Conservation (phyloP, 2,329 filamentous ascomycete genomes). For the Aspergillus viridinutans region DNA sequence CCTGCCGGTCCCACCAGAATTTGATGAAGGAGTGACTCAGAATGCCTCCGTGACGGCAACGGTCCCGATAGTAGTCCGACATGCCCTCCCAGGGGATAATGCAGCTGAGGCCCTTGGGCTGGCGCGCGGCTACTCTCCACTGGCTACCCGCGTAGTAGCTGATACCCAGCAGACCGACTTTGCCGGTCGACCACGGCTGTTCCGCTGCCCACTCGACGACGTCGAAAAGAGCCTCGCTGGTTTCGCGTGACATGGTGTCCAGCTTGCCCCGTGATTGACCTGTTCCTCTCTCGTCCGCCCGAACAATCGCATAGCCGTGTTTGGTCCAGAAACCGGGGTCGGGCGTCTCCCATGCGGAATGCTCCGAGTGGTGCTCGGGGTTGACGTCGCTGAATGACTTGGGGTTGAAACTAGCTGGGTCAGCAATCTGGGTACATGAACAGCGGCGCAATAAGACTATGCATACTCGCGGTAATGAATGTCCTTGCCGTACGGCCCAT, state of each 20-base stretch:
- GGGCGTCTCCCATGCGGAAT: slow-evolving; percentile 59
- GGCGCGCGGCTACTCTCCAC: slow-evolving; percentile 51
- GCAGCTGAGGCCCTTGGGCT: slow-evolving; percentile 48
- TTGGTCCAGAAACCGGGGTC: slow-evolving; percentile 55
- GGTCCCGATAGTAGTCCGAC: slow-evolving; percentile 55
- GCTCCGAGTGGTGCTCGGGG: slow-evolving; percentile 49
- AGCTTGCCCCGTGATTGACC: slow-evolving; percentile 51
- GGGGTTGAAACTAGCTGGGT: no score
- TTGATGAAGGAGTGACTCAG: slow-evolving; percentile 56
- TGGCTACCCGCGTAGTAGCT: slow-evolving; percentile 53
- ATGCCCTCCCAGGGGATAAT: slow-evolving; percentile 56
- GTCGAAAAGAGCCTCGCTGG: slow-evolving; percentile 50
- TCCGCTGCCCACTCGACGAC: slow-evolving; percentile 51
- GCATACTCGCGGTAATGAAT: no score
- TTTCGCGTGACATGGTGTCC: slow-evolving; percentile 52
- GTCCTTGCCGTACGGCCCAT: no score
- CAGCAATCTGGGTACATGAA: no score
- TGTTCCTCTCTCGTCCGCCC: slow-evolving; percentile 51
- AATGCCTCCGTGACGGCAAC: slow-evolving; percentile 60
- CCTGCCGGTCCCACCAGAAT: slow-evolving; percentile 66
- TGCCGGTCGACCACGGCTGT: slow-evolving; percentile 49
- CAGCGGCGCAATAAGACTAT: no score
- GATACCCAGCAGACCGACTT: slow-evolving; percentile 50
- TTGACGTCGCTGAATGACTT: slow-evolving; percentile 44
- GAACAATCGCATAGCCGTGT: slow-evolving; percentile 53